phyloP scores from a whole-genome alignment of 73 alveolate species.

The Urostyla sp. region DNA sequence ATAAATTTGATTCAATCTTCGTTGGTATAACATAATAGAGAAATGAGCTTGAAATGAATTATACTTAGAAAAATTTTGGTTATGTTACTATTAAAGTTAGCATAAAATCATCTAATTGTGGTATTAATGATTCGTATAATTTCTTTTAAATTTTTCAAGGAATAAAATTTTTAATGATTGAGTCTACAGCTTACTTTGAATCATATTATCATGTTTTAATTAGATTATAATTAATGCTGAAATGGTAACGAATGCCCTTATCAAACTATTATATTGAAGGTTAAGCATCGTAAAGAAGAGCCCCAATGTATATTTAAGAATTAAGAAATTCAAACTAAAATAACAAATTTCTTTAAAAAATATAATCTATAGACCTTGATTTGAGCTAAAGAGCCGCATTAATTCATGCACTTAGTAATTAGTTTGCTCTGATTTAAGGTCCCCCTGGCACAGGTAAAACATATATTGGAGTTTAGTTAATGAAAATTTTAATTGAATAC shows the following conservation, averaged over 20 bases:
- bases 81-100: not conserved
- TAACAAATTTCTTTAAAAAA: not conserved
- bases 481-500: conserved; percentile 25
- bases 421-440: conserved; percentile 85
- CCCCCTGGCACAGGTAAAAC: conserved; percentile 95
- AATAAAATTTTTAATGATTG: not conserved
- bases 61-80: not conserved
- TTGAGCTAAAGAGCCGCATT: conserved; percentile 73
- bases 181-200: conserved; percentile 43
- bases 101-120: not conserved
- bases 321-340: not conserved
- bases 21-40: not conserved
- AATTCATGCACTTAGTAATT: conserved; percentile 65
- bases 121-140: not conserved
- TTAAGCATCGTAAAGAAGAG: no score
- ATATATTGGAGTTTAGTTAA: conserved; percentile 78
- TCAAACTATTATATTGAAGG: not conserved
- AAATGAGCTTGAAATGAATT: not conserved
- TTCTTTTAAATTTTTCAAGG: not conserved
- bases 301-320: not conserved
- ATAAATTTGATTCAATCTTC: not conserved
- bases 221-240: not conserved
- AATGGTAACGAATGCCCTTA: not conserved
- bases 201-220: conserved; percentile 15
- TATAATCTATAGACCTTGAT: conserved; percentile 52